Base-by-base conservation (phyloP, 2,329 filamentous ascomycete genomes). In the Trichoderma aggressivum region DNA sequence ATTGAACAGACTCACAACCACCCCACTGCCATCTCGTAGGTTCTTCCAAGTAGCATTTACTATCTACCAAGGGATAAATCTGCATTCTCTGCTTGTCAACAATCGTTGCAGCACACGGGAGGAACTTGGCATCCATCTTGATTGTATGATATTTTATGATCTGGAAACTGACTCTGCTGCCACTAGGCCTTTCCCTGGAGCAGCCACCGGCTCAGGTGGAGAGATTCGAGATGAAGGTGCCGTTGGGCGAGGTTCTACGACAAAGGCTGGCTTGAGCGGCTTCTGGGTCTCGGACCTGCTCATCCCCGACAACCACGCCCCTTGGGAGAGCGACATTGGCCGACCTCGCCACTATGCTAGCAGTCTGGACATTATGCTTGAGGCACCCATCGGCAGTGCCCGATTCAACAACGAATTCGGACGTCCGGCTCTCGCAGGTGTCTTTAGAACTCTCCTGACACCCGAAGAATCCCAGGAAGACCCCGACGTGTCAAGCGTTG, bases 381-480 rank as follows among this genome's bases (percentile, higher is more conserved):
- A 99, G 80, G 96, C 94, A 0, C 96, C 96, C 0, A 96, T 99
- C 76, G 96, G 96, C 43, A 96, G 93, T 76, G 96, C 96, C 64
- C 90, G 93, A 24, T 98, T 97, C 86, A 98, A 98, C 85, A 99
- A 99, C 79, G 96, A 98, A 78, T 99, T 98, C 77, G 96, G 96
- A 30, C 89, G 96, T 47, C 95, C 96, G 43, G 94, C 91, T 78
- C 91, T 97, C 14, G 88, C 91, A 3, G 96, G 96, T 26, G 95
- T 94, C 79, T 99, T 99, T 86, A 88, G 95, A 72, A 99, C 96
- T 1, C 87, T 99, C 47, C 89, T 97, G 34, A 92, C 91, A 1
- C 76, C 73, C 6, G 73, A 73, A 2, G 55, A 72, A 18, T 21
- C 73, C 5, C 60, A 26, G 16, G 59, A 66, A 2, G 65, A 55